These are phyloP conservation scores for Ganoderma boninense DNA, from an alignment of 1,284 basidiomycete genomes.

Conservation along the genomic window DNA sequence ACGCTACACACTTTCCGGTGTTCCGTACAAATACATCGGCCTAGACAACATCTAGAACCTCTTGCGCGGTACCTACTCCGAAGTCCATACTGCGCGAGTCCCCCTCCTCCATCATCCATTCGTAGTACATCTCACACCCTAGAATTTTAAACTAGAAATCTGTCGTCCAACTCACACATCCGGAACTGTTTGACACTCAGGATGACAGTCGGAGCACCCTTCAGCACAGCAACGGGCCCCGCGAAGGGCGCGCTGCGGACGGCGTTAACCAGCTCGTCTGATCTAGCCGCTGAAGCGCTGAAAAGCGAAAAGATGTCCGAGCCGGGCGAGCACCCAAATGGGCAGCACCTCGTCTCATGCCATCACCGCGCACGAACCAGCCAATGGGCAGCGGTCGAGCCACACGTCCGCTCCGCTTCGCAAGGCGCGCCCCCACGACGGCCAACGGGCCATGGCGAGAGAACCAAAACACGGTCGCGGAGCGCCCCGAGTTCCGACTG, in stretches of 20 bases:
- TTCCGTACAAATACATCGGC: background rate
- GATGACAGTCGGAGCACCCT: slow-evolving; percentile 33
- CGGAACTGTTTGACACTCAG: slow-evolving; percentile 36
- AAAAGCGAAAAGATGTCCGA: background rate
- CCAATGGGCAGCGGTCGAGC: background rate
- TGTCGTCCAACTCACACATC: slow-evolving; percentile 22
- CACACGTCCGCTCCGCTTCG: background rate
- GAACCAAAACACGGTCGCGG: background rate
- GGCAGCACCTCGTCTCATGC: background rate
- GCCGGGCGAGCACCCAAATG: background rate
- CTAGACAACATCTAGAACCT: background rate
- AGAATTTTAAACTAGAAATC: background rate
- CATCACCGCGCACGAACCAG: no score
- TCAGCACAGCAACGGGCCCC: slow-evolving; percentile 30
- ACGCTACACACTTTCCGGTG: background rate
- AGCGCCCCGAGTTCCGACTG: slow-evolving; percentile 1
- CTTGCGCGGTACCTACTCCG: background rate
- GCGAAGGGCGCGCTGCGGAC: slow-evolving; percentile 33
- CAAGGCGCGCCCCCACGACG: background rate
- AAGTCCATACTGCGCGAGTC: background rate
- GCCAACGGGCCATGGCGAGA: background rate
- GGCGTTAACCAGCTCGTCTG: slow-evolving; percentile 29
- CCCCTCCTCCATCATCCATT: background rate
- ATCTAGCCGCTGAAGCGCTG: slow-evolving; percentile 35
- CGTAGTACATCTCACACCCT: background rate